Conservation (phyloP, 768 basidiomycete genomes). For the Peribolospora kevripleyi region DNA sequence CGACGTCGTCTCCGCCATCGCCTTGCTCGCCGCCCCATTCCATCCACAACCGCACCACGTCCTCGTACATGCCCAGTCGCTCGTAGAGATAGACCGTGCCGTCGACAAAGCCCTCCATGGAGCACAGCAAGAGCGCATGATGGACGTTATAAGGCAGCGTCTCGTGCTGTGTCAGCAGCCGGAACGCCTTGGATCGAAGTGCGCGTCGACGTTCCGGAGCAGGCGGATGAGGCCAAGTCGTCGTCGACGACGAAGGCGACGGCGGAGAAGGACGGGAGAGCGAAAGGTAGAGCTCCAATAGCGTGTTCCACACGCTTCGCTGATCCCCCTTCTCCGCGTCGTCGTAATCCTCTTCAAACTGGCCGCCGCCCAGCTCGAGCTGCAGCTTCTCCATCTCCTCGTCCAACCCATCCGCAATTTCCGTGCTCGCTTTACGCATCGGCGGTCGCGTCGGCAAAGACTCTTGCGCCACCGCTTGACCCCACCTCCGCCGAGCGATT, state of each 20-base stretch:
- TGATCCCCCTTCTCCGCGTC: conserved; percentile 39
- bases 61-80: conserved; percentile 83
- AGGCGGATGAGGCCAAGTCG: not conserved
- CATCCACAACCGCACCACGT: conserved; percentile 82
- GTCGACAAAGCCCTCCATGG: conserved; percentile 50
- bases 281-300: conserved; percentile 67
- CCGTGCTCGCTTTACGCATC: conserved; percentile 14
- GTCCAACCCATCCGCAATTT: conserved; percentile 7
- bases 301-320: conserved; percentile 76
- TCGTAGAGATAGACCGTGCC: conserved; percentile 85
- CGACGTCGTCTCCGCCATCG: not conserved
- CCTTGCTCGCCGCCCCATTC: conserved; percentile 13
- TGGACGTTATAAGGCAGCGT: conserved; percentile 53
- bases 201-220: not conserved
- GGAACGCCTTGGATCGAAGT: conserved; percentile 42
- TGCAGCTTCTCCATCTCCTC: conserved; percentile 3
- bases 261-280: not conserved
- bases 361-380: not conserved
- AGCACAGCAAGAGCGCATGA: conserved; percentile 87
- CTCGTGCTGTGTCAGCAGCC: conserved; percentile 30
- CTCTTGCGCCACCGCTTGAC: conserved; percentile 29
- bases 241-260: not conserved
- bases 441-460: too few species aligned
- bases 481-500: conserved; percentile 56
- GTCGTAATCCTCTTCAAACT: conserved; percentile 22